Percentiles rank a stretch among this genome's conserved stretches.
Evolutionary conservation across 495 filamentous ascomycete genomes (phyloP).

Genomic region (Penicilliopsis zonata): DNA sequence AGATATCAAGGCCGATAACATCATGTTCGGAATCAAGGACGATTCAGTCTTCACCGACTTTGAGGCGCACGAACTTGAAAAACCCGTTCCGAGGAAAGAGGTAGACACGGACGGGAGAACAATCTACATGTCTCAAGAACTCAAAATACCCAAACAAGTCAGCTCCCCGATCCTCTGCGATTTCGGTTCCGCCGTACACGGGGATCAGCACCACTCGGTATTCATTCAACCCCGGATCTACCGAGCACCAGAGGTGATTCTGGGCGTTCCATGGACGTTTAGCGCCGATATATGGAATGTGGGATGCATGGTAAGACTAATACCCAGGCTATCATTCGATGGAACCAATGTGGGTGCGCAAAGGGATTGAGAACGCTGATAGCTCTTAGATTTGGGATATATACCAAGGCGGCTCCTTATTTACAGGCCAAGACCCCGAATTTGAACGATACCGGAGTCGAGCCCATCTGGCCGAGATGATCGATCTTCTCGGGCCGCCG

Average conservation of each 20-base stretch:
- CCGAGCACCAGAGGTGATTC: constrained; percentile 29
- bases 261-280: constrained; percentile 22
- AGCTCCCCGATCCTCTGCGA: constrained; percentile 15
- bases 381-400: constrained; percentile 18
- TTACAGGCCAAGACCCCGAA: constrained; percentile 13
- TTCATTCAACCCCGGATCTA: constrained; percentile 25
- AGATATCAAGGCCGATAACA: constrained; percentile 28
- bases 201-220: constrained; percentile 8
- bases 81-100: constrained; percentile 17
- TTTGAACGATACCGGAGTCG: constrained; percentile 19
- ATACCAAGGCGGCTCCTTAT: constrained; percentile 13
- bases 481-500: constrained; percentile 28
- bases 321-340: constrained; percentile 17
- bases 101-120: constrained; percentile 14
- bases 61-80: constrained; percentile 13
- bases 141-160: constrained; percentile 8
- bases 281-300: constrained; percentile 33
- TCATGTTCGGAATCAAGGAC: constrained; percentile 22
- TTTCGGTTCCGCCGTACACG: constrained; percentile 12
- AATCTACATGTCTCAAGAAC: constrained; percentile 14
- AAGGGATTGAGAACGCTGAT: neutral
- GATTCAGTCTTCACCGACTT: constrained; percentile 21
- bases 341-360: too few relatives aligned
- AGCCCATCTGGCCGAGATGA: constrained; percentile 31
- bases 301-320: constrained; percentile 26